phyloP scores from a whole-genome alignment of 768 basidiomycete genomes.

The Russula sp. region DNA sequence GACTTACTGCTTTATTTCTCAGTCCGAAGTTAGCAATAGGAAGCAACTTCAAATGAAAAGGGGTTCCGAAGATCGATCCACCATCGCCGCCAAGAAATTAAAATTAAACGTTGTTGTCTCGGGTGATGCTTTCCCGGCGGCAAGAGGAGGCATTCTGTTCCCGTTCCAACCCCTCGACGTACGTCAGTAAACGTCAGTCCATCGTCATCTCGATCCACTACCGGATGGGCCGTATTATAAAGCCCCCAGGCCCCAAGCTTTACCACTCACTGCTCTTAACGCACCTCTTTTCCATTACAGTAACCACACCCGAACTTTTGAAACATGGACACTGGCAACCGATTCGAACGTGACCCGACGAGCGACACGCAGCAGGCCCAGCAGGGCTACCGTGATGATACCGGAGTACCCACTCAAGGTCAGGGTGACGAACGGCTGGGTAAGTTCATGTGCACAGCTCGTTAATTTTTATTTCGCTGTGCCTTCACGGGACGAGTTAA shows the following conservation, averaged over 20 bases:
- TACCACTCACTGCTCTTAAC: neutral
- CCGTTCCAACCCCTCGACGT: neutral
- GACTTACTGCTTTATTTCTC: too few relatives aligned
- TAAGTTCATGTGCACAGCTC: neutral
- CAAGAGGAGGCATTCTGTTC: neutral
- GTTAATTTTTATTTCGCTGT: neutral
- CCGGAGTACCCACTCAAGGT: conserved; percentile 1
- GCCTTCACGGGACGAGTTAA: too few relatives aligned
- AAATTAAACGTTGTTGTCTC: neutral
- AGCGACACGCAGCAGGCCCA: conserved; percentile 1
- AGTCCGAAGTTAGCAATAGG: too few relatives aligned
- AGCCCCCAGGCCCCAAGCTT: neutral
- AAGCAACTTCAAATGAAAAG: too few relatives aligned
- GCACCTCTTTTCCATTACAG: neutral
- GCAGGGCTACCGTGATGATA: neutral
- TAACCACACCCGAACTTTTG: neutral
- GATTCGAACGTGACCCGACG: conserved; percentile 4
- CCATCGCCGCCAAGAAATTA: too few relatives aligned
- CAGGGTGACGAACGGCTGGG: conserved; percentile 5
- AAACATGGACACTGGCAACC: conserved; percentile 7
- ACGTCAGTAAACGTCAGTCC: conserved; percentile 11
- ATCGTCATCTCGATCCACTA: neutral
- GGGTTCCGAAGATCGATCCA: too few relatives aligned
- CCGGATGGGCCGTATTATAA: neutral
- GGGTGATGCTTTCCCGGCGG: neutral